A percentile compares a stretch with the other conserved stretches of the same genome.
phyloP scores from a whole-genome alignment of 2,329 filamentous ascomycete genomes.

The Curvularia hawaiiensis region DNA sequence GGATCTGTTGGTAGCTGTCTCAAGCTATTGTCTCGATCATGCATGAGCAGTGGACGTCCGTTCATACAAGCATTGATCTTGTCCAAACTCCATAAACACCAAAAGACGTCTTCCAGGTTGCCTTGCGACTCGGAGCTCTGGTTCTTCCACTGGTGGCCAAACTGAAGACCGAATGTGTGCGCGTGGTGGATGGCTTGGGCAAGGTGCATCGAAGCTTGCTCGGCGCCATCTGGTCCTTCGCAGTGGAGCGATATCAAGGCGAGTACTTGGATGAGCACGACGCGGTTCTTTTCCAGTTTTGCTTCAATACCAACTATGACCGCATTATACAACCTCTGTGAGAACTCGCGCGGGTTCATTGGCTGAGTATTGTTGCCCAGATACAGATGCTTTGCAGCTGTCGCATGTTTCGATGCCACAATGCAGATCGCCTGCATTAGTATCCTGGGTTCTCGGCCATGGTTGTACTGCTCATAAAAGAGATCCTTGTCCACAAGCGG shows the following conservation, averaged over 20 bases:
- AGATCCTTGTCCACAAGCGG: slow-evolving; percentile 53
- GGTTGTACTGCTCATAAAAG: slow-evolving; percentile 47
- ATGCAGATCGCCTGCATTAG: slow-evolving; percentile 55
- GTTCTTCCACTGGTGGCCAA: slow-evolving; percentile 48
- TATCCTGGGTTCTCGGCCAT: slow-evolving; percentile 46
- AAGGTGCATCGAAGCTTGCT: slow-evolving; percentile 54
- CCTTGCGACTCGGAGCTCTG: slow-evolving; percentile 46
- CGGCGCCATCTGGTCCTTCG: slow-evolving; percentile 55
- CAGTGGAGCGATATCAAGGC: slow-evolving; percentile 55
- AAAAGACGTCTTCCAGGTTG: slow-evolving; percentile 54
- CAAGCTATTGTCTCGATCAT: slow-evolving; percentile 54
- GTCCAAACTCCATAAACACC: slow-evolving; percentile 57
- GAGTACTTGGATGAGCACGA: slow-evolving; percentile 54
- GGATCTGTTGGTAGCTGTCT: slow-evolving; percentile 48
- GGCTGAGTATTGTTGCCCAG: slow-evolving; percentile 43
- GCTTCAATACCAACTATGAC: slow-evolving; percentile 50
- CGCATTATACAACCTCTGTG: slow-evolving; percentile 51
- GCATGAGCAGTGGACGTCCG: slow-evolving; percentile 54
- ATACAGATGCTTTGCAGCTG: slow-evolving; percentile 48
- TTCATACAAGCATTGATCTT: slow-evolving; percentile 55
- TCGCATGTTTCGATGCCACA: slow-evolving; percentile 54
- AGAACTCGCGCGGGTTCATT: slow-evolving; percentile 52
- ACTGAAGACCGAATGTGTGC: slow-evolving; percentile 56
- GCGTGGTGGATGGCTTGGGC: slow-evolving; percentile 57
- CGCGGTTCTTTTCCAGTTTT: slow-evolving; percentile 51